phyloP scores from a whole-genome alignment of 441 rosid species.

The Capsella rubella region DNA sequence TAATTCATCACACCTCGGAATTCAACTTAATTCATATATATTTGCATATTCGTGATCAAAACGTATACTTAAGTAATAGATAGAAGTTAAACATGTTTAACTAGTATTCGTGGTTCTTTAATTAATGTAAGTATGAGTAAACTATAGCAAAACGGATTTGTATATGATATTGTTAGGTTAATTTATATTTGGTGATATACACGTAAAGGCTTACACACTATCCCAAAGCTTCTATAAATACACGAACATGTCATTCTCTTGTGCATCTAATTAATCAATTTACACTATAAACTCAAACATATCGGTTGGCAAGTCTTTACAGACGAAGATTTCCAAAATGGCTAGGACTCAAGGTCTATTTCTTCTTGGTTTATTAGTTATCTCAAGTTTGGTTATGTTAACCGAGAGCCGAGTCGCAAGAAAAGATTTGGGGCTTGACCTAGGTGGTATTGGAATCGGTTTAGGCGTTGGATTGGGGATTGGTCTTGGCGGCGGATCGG shows the following conservation, averaged over 20 bases:
- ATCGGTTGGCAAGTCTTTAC: conserved; percentile 1
- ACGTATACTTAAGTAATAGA: background rate
- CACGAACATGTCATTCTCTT: conserved; percentile 17
- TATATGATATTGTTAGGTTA: conserved; percentile 18
- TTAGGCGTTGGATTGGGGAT: conserved; percentile 62
- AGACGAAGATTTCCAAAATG: conserved; percentile 30
- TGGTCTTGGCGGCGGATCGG: conserved; percentile 59
- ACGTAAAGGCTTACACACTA: conserved; percentile 35
- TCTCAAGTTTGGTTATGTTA: conserved; percentile 44
- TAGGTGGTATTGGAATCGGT: conserved; percentile 64
- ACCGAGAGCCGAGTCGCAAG: conserved; percentile 61
- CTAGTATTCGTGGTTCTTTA: conserved; percentile 12
- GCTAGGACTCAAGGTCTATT: conserved; percentile 45
- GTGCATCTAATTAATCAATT: conserved; percentile 19
- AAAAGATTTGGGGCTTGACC: conserved; percentile 68
- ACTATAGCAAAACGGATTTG: background rate
- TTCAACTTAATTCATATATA: background rate
- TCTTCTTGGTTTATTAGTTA: conserved; percentile 50
- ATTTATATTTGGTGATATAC: conserved; percentile 34
- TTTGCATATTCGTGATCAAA: conserved; percentile 5
- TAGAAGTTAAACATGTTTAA: conserved; percentile 5
- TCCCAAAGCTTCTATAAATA: conserved; percentile 41
- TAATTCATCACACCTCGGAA: background rate
- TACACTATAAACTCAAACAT: conserved; percentile 13
- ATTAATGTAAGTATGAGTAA: conserved; percentile 12